Conservation (phyloP, 345 rosid species). For the Eucalyptus paniculata region DNA sequence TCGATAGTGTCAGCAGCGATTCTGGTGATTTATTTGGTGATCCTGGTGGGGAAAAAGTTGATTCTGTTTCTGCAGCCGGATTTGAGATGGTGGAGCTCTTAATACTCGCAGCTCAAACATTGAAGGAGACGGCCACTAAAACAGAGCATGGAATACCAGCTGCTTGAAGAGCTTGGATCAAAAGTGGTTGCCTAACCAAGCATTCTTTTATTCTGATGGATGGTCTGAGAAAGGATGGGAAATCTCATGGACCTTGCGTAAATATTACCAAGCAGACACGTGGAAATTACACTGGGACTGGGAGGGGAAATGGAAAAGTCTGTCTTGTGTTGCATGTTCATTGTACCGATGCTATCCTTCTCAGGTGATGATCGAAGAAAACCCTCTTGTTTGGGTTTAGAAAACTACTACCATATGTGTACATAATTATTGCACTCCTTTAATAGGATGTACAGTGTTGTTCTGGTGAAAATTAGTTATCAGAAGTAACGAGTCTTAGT, state of each 20-base stretch:
- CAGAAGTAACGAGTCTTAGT: background rate
- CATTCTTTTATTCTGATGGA: background rate
- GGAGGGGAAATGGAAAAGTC: background rate
- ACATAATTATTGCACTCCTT: background rate
- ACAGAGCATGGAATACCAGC: background rate
- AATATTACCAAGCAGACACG: background rate
- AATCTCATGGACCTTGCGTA: background rate
- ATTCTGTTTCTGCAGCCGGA: constrained; percentile 81
- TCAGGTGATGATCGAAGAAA: background rate
- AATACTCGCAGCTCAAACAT: constrained; percentile 56
- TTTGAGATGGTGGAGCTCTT: constrained; percentile 96
- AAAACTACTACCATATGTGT: background rate
- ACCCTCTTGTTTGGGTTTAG: background rate
- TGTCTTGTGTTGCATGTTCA: background rate
- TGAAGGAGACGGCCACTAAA: constrained; percentile 16
- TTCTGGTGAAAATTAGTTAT: background rate
- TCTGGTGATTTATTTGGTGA: constrained; percentile 1
- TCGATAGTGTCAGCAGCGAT: constrained; percentile 4
- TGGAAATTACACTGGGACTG: background rate
- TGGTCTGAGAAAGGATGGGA: background rate
- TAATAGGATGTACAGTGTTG: background rate
- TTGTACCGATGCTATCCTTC: background rate
- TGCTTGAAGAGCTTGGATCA: background rate
- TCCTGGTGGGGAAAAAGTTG: constrained; percentile 35
- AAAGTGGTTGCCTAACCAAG: background rate